Conservation (phyloP, 140 eudicot genomes). For the Senecio squalidus region DNA sequence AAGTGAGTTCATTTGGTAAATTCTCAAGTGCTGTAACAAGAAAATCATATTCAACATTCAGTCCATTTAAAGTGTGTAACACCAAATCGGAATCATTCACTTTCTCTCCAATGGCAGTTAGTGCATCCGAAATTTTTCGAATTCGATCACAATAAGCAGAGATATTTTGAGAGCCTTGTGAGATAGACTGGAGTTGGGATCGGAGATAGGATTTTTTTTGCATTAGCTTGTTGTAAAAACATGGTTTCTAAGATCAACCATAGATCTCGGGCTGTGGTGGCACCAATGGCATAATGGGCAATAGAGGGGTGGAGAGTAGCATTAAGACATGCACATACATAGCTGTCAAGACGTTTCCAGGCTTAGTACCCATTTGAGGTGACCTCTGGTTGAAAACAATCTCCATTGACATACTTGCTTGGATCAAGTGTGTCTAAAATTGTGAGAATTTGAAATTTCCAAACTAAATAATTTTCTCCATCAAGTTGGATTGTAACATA, state of each 20-base stretch:
- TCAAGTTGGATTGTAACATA: background rate
- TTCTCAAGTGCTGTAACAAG: background rate
- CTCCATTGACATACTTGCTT: background rate
- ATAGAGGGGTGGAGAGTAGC: background rate
- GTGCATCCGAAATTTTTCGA: background rate
- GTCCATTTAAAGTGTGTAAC: background rate
- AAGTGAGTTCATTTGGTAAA: background rate
- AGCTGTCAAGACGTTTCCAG: background rate
- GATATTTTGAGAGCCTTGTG: background rate
- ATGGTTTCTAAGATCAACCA: background rate
- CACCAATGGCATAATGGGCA: background rate
- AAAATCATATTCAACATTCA: background rate
- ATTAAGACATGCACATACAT: background rate
- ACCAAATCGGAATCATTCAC: background rate
- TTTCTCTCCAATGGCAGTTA: background rate
- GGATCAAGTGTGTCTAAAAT: background rate
- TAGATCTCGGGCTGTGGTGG: background rate
- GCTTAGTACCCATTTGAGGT: background rate
- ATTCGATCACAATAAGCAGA: background rate
- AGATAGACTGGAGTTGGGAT: background rate
- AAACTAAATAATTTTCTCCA: background rate
- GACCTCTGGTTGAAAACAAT: background rate
- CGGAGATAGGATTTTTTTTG: background rate
- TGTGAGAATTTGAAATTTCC: background rate
- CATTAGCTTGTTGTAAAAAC: background rate